phyloP scores from a whole-genome alignment of 2,329 filamentous ascomycete genomes.

The Aspergillus vadensis region DNA sequence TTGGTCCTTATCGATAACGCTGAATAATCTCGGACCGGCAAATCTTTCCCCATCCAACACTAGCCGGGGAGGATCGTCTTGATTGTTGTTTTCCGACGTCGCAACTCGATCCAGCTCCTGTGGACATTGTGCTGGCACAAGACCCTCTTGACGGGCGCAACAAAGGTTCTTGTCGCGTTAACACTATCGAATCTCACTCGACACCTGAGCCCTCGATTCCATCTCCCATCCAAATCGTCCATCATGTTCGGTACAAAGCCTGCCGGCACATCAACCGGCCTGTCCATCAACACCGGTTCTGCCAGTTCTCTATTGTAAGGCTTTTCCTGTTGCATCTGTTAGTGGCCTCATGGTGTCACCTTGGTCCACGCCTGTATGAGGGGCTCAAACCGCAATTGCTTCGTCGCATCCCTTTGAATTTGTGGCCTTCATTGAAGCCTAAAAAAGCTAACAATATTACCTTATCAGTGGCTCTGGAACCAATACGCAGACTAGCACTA shows the following conservation, averaged over 20 bases:
- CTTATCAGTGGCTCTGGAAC: slow-evolving; percentile 28
- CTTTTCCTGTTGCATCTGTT: neutral
- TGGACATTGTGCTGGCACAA: slow-evolving; percentile 5
- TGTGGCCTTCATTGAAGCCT: neutral
- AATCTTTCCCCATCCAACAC: slow-evolving; percentile 21
- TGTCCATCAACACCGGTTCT: slow-evolving; percentile 58
- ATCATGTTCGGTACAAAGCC: slow-evolving; percentile 43
- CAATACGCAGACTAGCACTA: slow-evolving; percentile 33
- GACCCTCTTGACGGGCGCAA: slow-evolving; percentile 1
- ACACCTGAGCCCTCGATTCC: neutral
- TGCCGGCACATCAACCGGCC: slow-evolving; percentile 34
- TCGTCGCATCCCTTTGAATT: neutral
- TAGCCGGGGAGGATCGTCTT: slow-evolving; percentile 3
- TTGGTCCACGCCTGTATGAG: neutral
- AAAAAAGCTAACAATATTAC: slow-evolving; percentile 6
- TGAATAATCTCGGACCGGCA: slow-evolving; percentile 16
- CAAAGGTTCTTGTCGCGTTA: neutral
- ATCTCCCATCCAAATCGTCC: neutral
- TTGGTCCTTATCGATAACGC: neutral
- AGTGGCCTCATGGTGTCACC: neutral
- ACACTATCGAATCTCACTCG: neutral
- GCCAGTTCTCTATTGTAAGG: slow-evolving; percentile 53
- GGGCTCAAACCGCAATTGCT: neutral
- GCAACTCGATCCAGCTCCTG: slow-evolving; percentile 1
- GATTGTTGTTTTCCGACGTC: slow-evolving; percentile 5